Evolutionary conservation across 306 rosid species (phyloP).

Genomic region (Lathyrus tuberosus): DNA sequence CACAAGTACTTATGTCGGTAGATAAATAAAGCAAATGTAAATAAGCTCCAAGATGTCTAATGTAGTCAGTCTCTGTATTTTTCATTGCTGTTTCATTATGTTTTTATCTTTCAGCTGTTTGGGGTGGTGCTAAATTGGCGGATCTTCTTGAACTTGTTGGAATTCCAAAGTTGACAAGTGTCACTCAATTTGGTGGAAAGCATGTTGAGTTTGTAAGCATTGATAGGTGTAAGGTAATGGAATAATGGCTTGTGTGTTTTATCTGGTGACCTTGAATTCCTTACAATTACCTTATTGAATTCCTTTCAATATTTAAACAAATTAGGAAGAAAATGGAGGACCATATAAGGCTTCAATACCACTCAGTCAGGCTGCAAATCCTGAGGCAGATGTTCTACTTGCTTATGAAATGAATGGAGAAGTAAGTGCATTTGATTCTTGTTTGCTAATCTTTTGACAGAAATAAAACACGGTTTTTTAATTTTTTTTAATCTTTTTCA

Average conservation of each 20-base stretch:
- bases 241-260: conserved; percentile 19
- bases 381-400: conserved; percentile 90
- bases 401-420: conserved; percentile 99
- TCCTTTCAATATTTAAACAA: conserved; percentile 28
- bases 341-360: conserved; percentile 98
- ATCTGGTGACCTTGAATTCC: conserved; percentile 8
- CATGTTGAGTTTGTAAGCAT: conserved; percentile 95
- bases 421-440: conserved; percentile 51
- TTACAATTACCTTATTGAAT: conserved; percentile 26
- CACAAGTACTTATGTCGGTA: too few species aligned
- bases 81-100: conserved; percentile 21
- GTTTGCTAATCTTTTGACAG: conserved; percentile 28
- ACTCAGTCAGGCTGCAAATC: conserved; percentile 84
- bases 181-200: conserved; percentile 71
- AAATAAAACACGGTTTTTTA: conserved; percentile 6
- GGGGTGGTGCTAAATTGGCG: conserved; percentile 92
- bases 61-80: conserved; percentile 15
- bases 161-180: conserved; percentile 62
- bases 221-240: conserved; percentile 85
- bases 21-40: neutral
- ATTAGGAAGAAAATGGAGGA: conserved; percentile 96
- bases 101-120: conserved; percentile 61
- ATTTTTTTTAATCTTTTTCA: neutral
- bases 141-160: conserved; percentile 93
- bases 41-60: conserved; percentile 7